Conservation (phyloP, 257 asterid genomes). For the Paulownia fortunei region DNA sequence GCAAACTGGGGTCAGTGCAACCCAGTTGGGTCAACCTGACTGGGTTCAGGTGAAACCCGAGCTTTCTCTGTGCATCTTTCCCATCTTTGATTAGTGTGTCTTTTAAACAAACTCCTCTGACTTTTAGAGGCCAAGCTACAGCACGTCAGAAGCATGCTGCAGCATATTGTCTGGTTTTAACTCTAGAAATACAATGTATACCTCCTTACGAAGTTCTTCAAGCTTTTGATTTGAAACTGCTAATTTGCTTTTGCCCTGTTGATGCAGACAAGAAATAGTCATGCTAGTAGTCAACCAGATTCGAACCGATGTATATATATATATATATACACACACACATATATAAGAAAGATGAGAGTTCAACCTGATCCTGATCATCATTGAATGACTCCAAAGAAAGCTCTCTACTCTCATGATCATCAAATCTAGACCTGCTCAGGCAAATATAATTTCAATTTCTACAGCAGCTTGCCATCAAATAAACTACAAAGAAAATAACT, state of each 20-base stretch:
- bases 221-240: slow-evolving; percentile 61
- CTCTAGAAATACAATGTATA: slow-evolving; percentile 28
- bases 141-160: slow-evolving; percentile 22
- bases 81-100: background rate
- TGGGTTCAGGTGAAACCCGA: background rate
- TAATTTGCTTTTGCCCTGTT: slow-evolving; percentile 55
- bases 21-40: background rate
- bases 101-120: slow-evolving; percentile 8
- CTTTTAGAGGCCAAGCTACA: slow-evolving; percentile 13
- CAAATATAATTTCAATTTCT: slow-evolving; percentile 27
- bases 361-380: slow-evolving; percentile 62
- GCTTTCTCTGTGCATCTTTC: background rate
- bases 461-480: slow-evolving; percentile 26
- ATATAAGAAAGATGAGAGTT: slow-evolving; percentile 32
- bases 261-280: slow-evolving; percentile 27
- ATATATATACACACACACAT: too few relatives aligned
- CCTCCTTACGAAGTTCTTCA: slow-evolving; percentile 78
- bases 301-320: slow-evolving; percentile 15
- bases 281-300: slow-evolving; percentile 12
- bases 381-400: slow-evolving; percentile 58
- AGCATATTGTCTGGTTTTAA: slow-evolving; percentile 11
- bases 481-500: slow-evolving; percentile 3
- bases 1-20: slow-evolving; percentile 7
- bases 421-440: slow-evolving; percentile 58
- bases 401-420: slow-evolving; percentile 55